phyloP scores from a whole-genome alignment of 352 stramenopile species.

The Thalassiosira hispida region DNA sequence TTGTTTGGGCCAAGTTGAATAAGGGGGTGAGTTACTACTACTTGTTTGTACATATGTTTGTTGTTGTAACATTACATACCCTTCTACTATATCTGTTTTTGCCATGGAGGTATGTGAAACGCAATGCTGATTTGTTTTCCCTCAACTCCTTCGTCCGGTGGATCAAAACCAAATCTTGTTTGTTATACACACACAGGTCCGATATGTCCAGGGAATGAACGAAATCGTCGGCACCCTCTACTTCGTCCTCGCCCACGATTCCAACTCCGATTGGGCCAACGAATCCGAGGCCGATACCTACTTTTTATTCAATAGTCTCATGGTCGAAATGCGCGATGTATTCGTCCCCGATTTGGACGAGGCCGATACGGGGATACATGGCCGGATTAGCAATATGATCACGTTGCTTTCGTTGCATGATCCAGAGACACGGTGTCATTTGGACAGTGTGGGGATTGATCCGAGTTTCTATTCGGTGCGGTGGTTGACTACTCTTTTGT shows the following conservation, averaged over 20 bases:
- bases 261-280: conserved; percentile 68
- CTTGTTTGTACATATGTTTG: conserved; percentile 3
- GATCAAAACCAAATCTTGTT: neutral
- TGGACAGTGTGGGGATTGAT: conserved; percentile 80
- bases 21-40: conserved; percentile 72
- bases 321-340: conserved; percentile 86
- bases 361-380: conserved; percentile 75
- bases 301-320: conserved; percentile 85
- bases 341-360: conserved; percentile 82
- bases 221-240: conserved; percentile 87
- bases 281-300: conserved; percentile 87
- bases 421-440: conserved; percentile 76
- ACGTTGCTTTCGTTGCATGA: conserved; percentile 77
- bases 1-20: conserved; percentile 88
- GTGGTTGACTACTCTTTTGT: conserved; percentile 87
- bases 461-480: conserved; percentile 85
- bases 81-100: no score
- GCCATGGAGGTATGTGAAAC: no score
- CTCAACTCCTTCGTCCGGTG: no score
- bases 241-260: conserved; percentile 84
- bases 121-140: no score
- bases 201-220: conserved; percentile 91
- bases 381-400: conserved; percentile 76
- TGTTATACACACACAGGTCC: conserved; percentile 28
- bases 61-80: neutral